Percentiles rank a stretch among this genome's conserved stretches.
phyloP scores from a whole-genome alignment of 75 land plant genomes.

The Pinus albicaulis region DNA sequence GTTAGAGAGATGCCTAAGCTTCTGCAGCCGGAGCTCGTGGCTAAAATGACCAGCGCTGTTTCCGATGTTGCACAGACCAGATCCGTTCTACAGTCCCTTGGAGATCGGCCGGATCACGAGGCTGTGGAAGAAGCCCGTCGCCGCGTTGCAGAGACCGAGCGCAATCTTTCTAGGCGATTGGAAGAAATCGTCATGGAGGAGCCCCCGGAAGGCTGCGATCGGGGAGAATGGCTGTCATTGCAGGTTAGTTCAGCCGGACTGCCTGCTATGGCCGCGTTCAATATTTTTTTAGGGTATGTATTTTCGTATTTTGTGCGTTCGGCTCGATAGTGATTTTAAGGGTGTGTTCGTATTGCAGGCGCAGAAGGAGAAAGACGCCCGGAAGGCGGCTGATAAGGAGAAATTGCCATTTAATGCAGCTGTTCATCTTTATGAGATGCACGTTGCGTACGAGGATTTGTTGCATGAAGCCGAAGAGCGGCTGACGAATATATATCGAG shows the following conservation, averaged over 20 bases:
- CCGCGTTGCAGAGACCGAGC: conserved; percentile 16
- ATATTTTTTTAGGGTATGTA: background rate
- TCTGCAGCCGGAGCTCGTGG: background rate
- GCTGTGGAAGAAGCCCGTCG: conserved; percentile 31
- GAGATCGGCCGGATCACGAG: conserved; percentile 35
- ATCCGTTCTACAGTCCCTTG: conserved; percentile 22
- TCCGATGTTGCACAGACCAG: conserved; percentile 19
- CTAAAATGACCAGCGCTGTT: conserved; percentile 12
- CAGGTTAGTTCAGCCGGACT: conserved; percentile 23
- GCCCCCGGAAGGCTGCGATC: background rate
- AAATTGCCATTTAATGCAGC: conserved; percentile 37
- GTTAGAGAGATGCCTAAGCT: conserved; percentile 8
- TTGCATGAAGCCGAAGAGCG: conserved; percentile 68
- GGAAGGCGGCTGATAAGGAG: conserved; percentile 53
- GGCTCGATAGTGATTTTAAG: background rate
- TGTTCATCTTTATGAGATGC: conserved; percentile 76
- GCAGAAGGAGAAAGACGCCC: conserved; percentile 42
- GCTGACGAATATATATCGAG: conserved; percentile 44
- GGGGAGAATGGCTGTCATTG: conserved; percentile 6
- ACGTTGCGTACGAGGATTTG: conserved; percentile 58
- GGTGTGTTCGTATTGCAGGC: conserved; percentile 21
- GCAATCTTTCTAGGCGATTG: conserved; percentile 1
- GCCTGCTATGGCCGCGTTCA: background rate
- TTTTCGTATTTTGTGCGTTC: background rate
- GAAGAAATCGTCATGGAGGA: conserved; percentile 6